Evolutionary conservation across 163 green algal species (phyloP).

Genomic region (Volvox carteri): DNA sequence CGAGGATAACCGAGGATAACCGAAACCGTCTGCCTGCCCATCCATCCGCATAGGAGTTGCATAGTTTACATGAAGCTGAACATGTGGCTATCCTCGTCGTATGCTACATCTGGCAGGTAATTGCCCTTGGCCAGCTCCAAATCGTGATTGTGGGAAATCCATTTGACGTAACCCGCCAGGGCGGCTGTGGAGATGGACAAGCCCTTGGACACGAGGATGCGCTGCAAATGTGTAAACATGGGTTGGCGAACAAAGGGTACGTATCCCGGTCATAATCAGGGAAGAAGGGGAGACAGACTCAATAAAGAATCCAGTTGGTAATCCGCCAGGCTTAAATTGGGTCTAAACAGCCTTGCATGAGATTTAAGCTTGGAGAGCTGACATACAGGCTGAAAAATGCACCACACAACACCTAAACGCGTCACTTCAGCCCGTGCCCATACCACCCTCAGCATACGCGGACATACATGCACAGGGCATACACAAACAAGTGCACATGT

Average conservation of each 20-base stretch:
- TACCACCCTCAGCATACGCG: neutral
- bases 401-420: no score
- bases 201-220: conserved; percentile 7
- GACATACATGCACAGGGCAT: neutral
- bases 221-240: neutral
- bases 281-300: neutral
- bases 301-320: neutral
- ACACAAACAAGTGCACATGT: neutral
- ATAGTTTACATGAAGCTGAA: conserved; percentile 60
- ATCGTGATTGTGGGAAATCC: conserved; percentile 35
- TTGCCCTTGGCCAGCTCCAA: conserved; percentile 54
- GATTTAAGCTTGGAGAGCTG: no score
- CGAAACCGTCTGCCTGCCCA: no score
- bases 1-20: no score
- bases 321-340: no score
- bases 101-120: conserved; percentile 51
- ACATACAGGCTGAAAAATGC: no score
- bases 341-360: no score
- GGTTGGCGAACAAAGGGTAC: neutral
- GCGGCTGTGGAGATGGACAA: conserved; percentile 6
- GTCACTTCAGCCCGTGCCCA: neutral
- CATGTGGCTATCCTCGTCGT: conserved; percentile 49
- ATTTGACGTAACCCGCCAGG: conserved; percentile 33
- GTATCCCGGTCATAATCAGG: neutral
- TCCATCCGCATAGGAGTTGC: no score